Evolutionary conservation across 169 alveolate species (phyloP).

Genomic region (Eimeria maxima): DNA sequence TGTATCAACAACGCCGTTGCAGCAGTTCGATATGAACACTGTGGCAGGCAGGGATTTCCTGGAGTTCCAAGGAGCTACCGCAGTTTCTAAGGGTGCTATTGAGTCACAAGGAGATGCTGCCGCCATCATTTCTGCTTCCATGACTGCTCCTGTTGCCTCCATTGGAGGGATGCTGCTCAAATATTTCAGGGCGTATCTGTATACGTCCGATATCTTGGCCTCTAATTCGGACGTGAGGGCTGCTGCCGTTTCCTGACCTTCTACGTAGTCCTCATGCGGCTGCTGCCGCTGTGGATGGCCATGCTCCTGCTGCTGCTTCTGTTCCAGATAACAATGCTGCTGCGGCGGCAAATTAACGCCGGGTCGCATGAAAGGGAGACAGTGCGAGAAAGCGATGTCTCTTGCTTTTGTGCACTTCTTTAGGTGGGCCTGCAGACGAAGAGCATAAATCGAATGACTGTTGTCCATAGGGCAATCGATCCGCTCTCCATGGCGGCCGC

Average conservation of each 20-base stretch:
- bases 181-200: constrained; percentile 15
- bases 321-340: background rate
- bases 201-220: constrained; percentile 19
- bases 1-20: background rate
- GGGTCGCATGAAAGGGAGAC: constrained; percentile 80
- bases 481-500: constrained; percentile 64
- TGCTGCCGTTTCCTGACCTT: constrained; percentile 39
- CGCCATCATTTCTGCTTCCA: background rate
- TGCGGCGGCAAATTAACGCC: constrained; percentile 71
- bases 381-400: constrained; percentile 80
- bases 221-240: constrained; percentile 53
- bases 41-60: constrained; percentile 46
- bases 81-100: constrained; percentile 16
- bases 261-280: constrained; percentile 13
- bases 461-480: constrained; percentile 78
- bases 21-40: constrained; percentile 11
- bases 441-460: constrained; percentile 47
- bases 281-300: constrained; percentile 23
- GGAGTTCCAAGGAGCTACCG: constrained; percentile 10
- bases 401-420: constrained; percentile 80
- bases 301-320: constrained; percentile 53
- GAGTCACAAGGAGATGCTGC: background rate
- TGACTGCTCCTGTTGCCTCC: background rate
- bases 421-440: constrained; percentile 68
- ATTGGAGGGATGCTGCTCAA: background rate